Conservation (phyloP, 2,329 filamentous ascomycete species). For the Aspergillus spinulosporus region DNA sequence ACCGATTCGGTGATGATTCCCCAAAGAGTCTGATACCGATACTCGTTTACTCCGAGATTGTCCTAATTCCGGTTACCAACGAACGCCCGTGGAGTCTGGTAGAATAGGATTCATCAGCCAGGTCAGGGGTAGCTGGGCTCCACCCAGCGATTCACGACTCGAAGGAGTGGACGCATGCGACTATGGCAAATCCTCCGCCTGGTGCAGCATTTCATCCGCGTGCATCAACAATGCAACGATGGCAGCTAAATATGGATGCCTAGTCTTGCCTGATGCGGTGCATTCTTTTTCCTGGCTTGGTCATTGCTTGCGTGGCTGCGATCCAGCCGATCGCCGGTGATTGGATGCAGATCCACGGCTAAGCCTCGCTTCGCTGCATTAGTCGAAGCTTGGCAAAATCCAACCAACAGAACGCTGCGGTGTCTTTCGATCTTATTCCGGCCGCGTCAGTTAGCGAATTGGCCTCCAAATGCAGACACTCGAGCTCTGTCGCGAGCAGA, state of each 20-base stretch:
- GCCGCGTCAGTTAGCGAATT: slow-evolving; percentile 19
- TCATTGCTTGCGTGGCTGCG: slow-evolving; percentile 22
- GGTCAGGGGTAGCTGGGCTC: not conserved
- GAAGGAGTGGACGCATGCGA: not conserved
- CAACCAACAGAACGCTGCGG: slow-evolving; percentile 10
- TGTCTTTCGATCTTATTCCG: slow-evolving; percentile 7
- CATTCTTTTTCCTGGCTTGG: not conserved
- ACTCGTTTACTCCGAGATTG: not conserved
- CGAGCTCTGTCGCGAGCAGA: slow-evolving; percentile 3
- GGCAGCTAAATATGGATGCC: slow-evolving; percentile 8
- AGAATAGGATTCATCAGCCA: not conserved
- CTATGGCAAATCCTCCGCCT: not conserved
- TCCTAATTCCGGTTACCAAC: not conserved
- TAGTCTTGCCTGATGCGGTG: slow-evolving; percentile 6
- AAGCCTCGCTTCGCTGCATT: slow-evolving; percentile 22
- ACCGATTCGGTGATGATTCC: not conserved
- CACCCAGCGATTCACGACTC: not conserved
- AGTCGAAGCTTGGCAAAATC: slow-evolving; percentile 23
- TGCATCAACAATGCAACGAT: slow-evolving; percentile 1
- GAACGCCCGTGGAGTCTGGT: not conserved
- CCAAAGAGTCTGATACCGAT: not conserved
- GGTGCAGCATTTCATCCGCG: slow-evolving; percentile 2
- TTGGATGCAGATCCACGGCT: slow-evolving; percentile 11
- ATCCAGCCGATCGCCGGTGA: slow-evolving; percentile 6
- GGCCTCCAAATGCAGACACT: slow-evolving; percentile 7